These are phyloP conservation scores for Forsythia suspensa DNA, from an alignment of 257 asterid genomes.

Conservation along the genomic window DNA sequence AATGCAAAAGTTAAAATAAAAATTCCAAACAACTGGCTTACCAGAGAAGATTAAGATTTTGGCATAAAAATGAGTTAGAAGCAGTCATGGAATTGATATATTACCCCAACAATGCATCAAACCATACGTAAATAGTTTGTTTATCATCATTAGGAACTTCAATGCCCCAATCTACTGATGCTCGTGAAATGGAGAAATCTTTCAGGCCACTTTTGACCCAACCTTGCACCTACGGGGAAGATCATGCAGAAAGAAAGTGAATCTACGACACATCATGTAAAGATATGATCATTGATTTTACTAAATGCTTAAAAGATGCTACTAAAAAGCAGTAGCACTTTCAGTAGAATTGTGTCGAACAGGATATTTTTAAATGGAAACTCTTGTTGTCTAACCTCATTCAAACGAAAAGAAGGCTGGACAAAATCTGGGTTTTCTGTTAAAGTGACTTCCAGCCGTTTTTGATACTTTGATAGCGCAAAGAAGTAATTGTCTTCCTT, in stretches of 20 bases:
- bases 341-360: not conserved
- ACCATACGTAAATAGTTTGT: slow-evolving; percentile 98
- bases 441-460: slow-evolving; percentile 61
- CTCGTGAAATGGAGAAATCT: slow-evolving; percentile 94
- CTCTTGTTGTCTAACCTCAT: slow-evolving; percentile 56
- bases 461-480: slow-evolving; percentile 91
- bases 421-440: slow-evolving; percentile 73
- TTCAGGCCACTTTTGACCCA: slow-evolving; percentile 92
- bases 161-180: slow-evolving; percentile 91
- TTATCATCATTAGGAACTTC: slow-evolving; percentile 76
- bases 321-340: not conserved
- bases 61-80: not conserved
- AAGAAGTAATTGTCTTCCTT: slow-evolving; percentile 97
- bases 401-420: slow-evolving; percentile 85
- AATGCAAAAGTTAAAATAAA: slow-evolving; percentile 2
- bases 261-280: not conserved
- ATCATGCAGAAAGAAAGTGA: slow-evolving; percentile 21
- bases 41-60: not conserved
- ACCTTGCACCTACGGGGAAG: slow-evolving; percentile 72
- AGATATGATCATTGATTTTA: not conserved
- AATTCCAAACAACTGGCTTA: not conserved
- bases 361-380: not conserved
- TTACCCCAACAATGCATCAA: slow-evolving; percentile 99
- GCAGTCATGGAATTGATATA: slow-evolving; percentile 16
- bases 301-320: not conserved